A percentile compares a stretch with the other conserved stretches of the same genome.
Evolutionary conservation across 495 filamentous ascomycete genomes (phyloP).

Genomic region (Barbatosphaeria neglecta): DNA sequence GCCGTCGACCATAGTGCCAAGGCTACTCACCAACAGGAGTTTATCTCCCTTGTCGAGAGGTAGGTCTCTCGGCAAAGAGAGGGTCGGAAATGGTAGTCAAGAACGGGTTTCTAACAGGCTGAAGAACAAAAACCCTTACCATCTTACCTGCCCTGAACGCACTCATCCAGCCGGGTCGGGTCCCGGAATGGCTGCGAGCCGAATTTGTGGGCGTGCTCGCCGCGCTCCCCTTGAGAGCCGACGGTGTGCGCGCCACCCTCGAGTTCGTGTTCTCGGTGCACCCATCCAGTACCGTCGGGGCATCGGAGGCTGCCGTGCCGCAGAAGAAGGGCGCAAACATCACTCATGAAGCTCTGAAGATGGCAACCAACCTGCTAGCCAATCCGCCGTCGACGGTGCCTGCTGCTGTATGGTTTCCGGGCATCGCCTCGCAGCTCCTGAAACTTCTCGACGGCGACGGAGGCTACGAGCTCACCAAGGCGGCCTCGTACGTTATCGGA

Average conservation of each 20-base stretch:
- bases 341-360: constrained; percentile 59
- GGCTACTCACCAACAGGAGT: constrained; percentile 20
- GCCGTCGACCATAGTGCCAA: constrained; percentile 13
- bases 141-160: constrained; percentile 35
- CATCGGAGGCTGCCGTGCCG: constrained; percentile 23
- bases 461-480: constrained; percentile 51
- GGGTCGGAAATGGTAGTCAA: background rate
- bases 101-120: constrained; percentile 16
- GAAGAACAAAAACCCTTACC: constrained; percentile 31
- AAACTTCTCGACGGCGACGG: constrained; percentile 54
- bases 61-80: constrained; percentile 12
- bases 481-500: constrained; percentile 60
- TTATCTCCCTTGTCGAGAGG: constrained; percentile 28
- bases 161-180: constrained; percentile 30
- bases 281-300: constrained; percentile 29
- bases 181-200: constrained; percentile 36
- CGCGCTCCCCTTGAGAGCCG: constrained; percentile 48
- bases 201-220: constrained; percentile 47
- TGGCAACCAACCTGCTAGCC: constrained; percentile 52
- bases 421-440: constrained; percentile 56
- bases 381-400: constrained; percentile 48
- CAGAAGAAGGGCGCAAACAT: constrained; percentile 50
- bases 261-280: constrained; percentile 57
- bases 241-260: constrained; percentile 57
- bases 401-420: constrained; percentile 46